Evolutionary conservation across 2,329 filamentous ascomycete species (phyloP), one percentile per base, ranked within the genome.

Genomic region (Exophiala calicioides): DNA sequence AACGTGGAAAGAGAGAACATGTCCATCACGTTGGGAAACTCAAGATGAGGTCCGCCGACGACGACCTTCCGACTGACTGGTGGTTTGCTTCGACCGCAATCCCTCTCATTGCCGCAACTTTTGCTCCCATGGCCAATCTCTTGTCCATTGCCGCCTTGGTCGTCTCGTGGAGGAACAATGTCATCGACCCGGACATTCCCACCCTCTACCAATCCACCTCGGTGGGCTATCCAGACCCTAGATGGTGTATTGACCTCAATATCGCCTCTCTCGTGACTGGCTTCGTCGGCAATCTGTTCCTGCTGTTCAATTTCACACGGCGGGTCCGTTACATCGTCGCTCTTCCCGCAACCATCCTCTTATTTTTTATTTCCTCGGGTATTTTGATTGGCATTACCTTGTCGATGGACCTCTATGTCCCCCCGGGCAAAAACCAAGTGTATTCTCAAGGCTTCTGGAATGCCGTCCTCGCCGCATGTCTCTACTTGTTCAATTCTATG

Each of bases 371-470:
- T 8, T 77, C 82, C 1, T 80, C 80, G 0, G 76, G 70, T 1
- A 77, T 86, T 50, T 72, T 87, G 10, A 80, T 89, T 6, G 74
- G 84, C 3, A 77, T 83, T 2, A 84, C 89, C 1, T 74, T 75
- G 12, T 79, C 80, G 8, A 85, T 88, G 54, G 76, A 86, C 3
- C 65, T 79, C 1, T 84, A 86, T 8, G 77, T 78, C 0, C 66
- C 70, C 58, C 70, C 76, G 23, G 50, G 74, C 59, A 37, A 64
- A 39, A 53, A 76, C 72, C 55, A 81, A 52, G 70, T 69, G 0
- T 84, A 86, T 75, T 89, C 87, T 0, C 86, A 95, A 65, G 88
- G 88, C 1, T 95, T 87, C 61, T 95, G 85, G 77, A 94, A 94
- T 61, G 90, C 82, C 19, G 77, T 95, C 13, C 88, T 88, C 58